Percentiles rank a stretch among this genome's conserved stretches.
Conservation (phyloP, 2,329 filamentous ascomycete species). For the Phialocephala sp. region DNA sequence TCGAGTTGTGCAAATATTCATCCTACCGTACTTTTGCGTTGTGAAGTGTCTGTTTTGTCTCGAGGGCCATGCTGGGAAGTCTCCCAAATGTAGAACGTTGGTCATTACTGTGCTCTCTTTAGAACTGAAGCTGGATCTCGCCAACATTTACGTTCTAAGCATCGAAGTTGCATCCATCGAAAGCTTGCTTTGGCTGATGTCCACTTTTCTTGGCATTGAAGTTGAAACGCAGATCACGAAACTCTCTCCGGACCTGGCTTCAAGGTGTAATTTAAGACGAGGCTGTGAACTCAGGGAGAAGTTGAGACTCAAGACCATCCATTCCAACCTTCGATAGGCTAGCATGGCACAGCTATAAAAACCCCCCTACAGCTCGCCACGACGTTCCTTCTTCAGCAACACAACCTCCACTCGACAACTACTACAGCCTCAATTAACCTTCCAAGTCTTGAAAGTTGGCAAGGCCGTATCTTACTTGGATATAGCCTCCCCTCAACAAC, state of each 20-base stretch:
- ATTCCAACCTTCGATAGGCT: background rate
- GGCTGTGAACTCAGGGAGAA: no score
- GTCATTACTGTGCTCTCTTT: background rate
- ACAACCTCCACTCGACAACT: background rate
- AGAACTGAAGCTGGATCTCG: no score
- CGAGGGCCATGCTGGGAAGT: background rate
- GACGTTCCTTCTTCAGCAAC: background rate
- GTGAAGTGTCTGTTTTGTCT: background rate
- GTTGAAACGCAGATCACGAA: no score
- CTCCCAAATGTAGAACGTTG: background rate
- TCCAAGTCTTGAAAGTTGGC: background rate
- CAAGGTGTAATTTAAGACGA: no score
- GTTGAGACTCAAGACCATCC: no score
- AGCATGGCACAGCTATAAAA: background rate
- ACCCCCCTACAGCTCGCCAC: background rate
- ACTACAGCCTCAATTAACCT: background rate
- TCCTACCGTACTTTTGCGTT: background rate
- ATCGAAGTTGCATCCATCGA: no score
- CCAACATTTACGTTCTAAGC: no score
- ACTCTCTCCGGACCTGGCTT: no score
- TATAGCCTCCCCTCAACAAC: background rate
- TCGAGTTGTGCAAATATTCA: background rate
- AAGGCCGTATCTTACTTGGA: no score
- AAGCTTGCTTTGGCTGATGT: no score
- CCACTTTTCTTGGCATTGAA: no score